Evolutionary conservation across 441 rosid species (phyloP).

Genomic region (Brassica hybrid): DNA sequence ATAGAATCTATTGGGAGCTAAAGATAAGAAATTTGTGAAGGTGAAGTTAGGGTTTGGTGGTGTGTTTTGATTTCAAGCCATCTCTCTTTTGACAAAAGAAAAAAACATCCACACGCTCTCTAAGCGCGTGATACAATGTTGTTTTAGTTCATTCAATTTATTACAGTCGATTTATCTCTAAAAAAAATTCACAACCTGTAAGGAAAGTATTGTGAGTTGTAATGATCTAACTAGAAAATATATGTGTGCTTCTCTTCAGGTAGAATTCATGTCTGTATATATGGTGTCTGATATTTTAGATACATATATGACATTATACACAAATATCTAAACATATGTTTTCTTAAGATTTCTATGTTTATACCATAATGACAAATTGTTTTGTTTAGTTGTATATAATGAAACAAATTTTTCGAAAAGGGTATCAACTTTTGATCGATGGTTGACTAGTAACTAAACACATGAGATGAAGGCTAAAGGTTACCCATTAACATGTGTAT

Average conservation of each 20-base stretch:
- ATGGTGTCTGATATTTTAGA: slow-evolving; percentile 17
- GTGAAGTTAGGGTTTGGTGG: slow-evolving; percentile 50
- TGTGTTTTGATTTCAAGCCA: slow-evolving; percentile 17
- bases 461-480: neutral
- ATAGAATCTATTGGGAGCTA: slow-evolving; percentile 34
- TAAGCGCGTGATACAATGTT: slow-evolving; percentile 13
- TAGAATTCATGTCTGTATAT: slow-evolving; percentile 27
- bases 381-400: slow-evolving; percentile 20
- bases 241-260: slow-evolving; percentile 20
- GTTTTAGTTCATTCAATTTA: neutral
- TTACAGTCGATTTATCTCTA: neutral
- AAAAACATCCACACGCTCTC: neutral
- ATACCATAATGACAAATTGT: slow-evolving; percentile 6
- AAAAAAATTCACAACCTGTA: neutral
- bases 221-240: neutral
- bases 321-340: slow-evolving; percentile 16
- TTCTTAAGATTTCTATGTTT: slow-evolving; percentile 5
- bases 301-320: slow-evolving; percentile 17
- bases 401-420: slow-evolving; percentile 15
- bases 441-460: slow-evolving; percentile 33
- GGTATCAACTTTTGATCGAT: slow-evolving; percentile 5
- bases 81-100: neutral
- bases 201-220: neutral
- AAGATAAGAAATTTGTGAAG: slow-evolving; percentile 38
- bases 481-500: neutral